A percentile compares a stretch with the other conserved stretches of the same genome.
phyloP scores from a whole-genome alignment of 768 basidiomycete genomes.

The Saitozyma sp. region DNA sequence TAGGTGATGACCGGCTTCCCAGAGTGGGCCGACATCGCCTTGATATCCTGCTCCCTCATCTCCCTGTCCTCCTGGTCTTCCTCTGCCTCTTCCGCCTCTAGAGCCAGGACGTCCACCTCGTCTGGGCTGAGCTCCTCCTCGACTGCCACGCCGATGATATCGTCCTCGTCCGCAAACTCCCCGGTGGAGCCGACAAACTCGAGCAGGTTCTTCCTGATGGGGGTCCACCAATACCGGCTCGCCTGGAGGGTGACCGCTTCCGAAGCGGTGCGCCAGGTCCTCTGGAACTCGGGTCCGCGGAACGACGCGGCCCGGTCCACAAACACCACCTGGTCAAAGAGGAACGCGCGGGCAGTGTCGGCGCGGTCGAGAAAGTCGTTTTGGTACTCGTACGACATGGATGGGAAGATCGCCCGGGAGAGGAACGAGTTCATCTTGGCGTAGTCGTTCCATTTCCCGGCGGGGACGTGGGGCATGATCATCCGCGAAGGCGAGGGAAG shows the following conservation, averaged over 20 bases:
- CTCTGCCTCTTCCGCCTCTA: conserved; percentile 35
- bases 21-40: conserved; percentile 50
- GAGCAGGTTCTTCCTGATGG: conserved; percentile 68
- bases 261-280: conserved; percentile 74
- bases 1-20: conserved; percentile 85
- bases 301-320: conserved; percentile 85
- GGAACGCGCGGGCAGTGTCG: conserved; percentile 66
- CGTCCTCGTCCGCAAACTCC: conserved; percentile 16
- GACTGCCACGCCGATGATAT: conserved; percentile 21
- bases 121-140: conserved; percentile 16
- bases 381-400: conserved; percentile 72
- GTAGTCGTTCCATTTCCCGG: conserved; percentile 85
- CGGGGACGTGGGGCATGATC: conserved; percentile 72
- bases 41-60: conserved; percentile 22
- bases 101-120: conserved; percentile 33
- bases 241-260: conserved; percentile 74
- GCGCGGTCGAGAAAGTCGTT: conserved; percentile 82
- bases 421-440: conserved; percentile 88
- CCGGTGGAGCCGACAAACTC: conserved; percentile 63
- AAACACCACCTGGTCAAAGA: conserved; percentile 83
- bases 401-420: conserved; percentile 76
- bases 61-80: conserved; percentile 51
- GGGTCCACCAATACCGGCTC: conserved; percentile 79
- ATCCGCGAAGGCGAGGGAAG: conserved; percentile 74
- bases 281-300: conserved; percentile 64